phyloP scores from a whole-genome alignment of 345 rosid species.

The Kandelia obovata region DNA sequence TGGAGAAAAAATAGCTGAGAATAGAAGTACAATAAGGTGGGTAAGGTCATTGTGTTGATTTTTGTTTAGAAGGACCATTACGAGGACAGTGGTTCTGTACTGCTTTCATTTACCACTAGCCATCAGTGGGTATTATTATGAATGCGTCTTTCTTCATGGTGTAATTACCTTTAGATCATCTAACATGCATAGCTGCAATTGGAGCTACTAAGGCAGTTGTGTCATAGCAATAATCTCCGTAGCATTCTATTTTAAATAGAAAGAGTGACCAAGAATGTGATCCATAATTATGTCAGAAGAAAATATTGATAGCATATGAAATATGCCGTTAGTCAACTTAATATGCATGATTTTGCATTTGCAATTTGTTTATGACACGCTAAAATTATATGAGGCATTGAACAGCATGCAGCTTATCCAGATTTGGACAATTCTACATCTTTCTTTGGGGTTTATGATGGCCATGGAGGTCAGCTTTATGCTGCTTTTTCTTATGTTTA shows the following conservation, averaged over 20 bases:
- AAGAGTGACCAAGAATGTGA: not conserved
- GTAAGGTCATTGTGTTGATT: too few relatives aligned
- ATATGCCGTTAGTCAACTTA: too few relatives aligned
- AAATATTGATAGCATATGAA: too few relatives aligned
- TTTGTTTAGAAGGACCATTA: too few relatives aligned
- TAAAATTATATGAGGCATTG: slow-evolving; percentile 34
- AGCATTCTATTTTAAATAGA: not conserved
- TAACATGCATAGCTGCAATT: not conserved
- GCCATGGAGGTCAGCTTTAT: slow-evolving; percentile 83
- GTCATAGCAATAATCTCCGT: not conserved
- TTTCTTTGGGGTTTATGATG: slow-evolving; percentile 97
- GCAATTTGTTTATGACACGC: slow-evolving; percentile 36
- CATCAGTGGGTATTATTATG: too few relatives aligned
- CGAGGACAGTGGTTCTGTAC: too few relatives aligned
- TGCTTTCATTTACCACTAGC: too few relatives aligned
- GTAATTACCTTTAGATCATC: not conserved
- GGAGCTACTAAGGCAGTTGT: not conserved
- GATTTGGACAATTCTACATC: slow-evolving; percentile 75
- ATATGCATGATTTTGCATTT: not conserved
- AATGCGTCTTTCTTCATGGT: not conserved
- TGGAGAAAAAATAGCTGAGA: too few relatives aligned
- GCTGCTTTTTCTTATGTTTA: not conserved
- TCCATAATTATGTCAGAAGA: not conserved
- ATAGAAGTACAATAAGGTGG: too few relatives aligned
- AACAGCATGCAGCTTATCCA: slow-evolving; percentile 31